Evolutionary conservation across 2,329 filamentous ascomycete species (phyloP).

Genomic region (Diaporthe aspalathi): DNA sequence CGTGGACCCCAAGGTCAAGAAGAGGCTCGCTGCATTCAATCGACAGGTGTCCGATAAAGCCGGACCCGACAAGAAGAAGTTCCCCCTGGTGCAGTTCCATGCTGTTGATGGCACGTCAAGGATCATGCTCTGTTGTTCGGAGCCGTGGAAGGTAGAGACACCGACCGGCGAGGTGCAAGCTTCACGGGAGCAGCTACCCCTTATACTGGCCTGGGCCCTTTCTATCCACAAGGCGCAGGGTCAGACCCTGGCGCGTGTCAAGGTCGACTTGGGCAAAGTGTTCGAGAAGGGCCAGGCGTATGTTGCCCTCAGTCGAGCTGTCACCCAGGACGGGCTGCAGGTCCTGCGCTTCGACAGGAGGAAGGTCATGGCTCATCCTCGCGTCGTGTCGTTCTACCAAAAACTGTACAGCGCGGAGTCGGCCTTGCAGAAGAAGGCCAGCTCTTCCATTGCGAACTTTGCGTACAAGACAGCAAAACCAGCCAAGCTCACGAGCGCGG

Average conservation of each 20-base stretch:
- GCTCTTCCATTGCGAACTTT: conserved; percentile 54
- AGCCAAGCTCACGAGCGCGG: conserved; percentile 41
- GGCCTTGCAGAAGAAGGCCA: conserved; percentile 48
- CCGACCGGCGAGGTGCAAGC: conserved; percentile 95
- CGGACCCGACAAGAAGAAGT: conserved; percentile 66
- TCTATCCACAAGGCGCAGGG: conserved; percentile 99
- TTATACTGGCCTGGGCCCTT: conserved; percentile 96
- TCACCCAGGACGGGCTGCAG: conserved; percentile 85
- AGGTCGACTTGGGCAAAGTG: conserved; percentile 89
- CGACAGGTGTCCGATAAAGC: conserved; percentile 52
- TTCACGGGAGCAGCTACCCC: conserved; percentile 81
- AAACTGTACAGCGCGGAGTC: conserved; percentile 79
- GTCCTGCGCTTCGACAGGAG: conserved; percentile 87
- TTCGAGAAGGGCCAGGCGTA: conserved; percentile 99
- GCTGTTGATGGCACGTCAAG: conserved; percentile 81
- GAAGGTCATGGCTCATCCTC: conserved; percentile 94
- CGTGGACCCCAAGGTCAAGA: conserved; percentile 58
- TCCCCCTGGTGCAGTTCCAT: conserved; percentile 86
- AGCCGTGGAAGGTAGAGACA: conserved; percentile 97
- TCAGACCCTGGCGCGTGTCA: conserved; percentile 92
- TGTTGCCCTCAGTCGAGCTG: conserved; percentile 93
- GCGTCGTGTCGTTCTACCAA: conserved; percentile 86
- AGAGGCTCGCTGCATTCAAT: conserved; percentile 66
- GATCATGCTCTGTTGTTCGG: conserved; percentile 83
- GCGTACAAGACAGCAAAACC: conserved; percentile 48